Percentiles rank a stretch among this genome's conserved stretches.
phyloP scores from a whole-genome alignment of 106 monocot species.

The Dendrobium huoshanense region DNA sequence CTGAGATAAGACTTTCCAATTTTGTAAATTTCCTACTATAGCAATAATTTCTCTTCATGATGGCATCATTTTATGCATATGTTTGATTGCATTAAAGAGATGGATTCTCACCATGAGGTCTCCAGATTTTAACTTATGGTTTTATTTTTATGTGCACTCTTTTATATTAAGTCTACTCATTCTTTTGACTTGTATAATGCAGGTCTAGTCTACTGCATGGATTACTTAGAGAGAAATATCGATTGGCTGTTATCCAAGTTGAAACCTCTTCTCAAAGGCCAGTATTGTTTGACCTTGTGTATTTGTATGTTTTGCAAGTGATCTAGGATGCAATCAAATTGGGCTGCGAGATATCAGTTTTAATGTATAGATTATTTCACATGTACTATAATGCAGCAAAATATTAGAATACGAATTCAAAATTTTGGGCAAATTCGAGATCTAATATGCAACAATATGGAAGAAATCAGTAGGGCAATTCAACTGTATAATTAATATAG shows the following conservation, averaged over 20 bases:
- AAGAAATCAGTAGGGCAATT: not conserved
- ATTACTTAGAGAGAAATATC: slow-evolving; percentile 91
- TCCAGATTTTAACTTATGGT: not conserved
- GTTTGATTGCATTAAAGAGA: not conserved
- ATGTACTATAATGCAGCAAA: not conserved
- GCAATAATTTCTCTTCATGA: not conserved
- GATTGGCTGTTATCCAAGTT: slow-evolving; percentile 89
- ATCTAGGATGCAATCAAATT: not conserved
- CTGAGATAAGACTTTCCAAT: too few species aligned
- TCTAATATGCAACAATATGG: not conserved
- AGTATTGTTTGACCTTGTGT: not conserved
- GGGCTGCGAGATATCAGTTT: not conserved
- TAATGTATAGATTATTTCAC: not conserved
- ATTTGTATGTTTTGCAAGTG: not conserved
- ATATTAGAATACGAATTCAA: not conserved
- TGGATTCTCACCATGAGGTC: not conserved
- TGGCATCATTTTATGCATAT: not conserved
- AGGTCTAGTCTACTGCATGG: slow-evolving; percentile 99
- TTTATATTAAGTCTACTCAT: not conserved
- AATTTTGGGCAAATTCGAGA: not conserved
- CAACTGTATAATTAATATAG: not conserved
- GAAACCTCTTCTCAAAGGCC: slow-evolving; percentile 75
- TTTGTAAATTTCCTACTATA: too few species aligned
- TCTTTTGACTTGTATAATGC: not conserved
- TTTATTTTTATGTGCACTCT: not conserved